Conservation (phyloP, 2,329 filamentous ascomycete species). For the Botrytis fabae region DNA sequence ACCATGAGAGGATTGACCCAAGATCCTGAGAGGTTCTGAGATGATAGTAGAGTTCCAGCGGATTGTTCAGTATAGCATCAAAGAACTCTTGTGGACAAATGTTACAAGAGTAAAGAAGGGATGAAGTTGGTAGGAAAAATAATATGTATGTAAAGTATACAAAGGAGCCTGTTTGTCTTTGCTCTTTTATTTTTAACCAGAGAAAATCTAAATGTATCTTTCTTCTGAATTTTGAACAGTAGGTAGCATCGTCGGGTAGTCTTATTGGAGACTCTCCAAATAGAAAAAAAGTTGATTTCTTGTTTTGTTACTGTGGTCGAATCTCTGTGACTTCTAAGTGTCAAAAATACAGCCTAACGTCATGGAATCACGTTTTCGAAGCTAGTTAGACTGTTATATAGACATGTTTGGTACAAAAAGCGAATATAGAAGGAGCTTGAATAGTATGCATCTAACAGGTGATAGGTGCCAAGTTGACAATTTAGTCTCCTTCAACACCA, state of each 20-base stretch:
- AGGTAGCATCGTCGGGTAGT: background rate
- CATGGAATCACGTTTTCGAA: background rate
- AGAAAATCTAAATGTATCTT: accelerated
- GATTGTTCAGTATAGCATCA: accelerated
- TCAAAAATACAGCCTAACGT: too few species aligned
- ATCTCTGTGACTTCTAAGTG: background rate
- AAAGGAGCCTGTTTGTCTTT: accelerated
- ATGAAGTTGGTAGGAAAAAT: background rate
- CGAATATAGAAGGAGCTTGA: background rate
- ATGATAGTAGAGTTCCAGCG: background rate
- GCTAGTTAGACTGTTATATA: background rate
- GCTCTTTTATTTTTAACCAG: background rate
- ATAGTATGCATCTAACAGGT: too few species aligned
- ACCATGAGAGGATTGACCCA: background rate
- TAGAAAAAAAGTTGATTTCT: background rate
- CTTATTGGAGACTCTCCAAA: background rate
- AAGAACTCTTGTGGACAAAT: background rate
- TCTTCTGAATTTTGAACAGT: background rate
- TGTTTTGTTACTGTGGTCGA: background rate
- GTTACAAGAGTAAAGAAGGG: background rate
- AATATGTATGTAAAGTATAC: background rate
- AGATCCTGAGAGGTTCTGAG: background rate
- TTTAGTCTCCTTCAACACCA: background rate
- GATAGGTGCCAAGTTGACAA: background rate
- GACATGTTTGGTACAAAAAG: background rate